Conservation (phyloP, 2,329 filamentous ascomycete genomes). For the Periconia macrospinosa region DNA sequence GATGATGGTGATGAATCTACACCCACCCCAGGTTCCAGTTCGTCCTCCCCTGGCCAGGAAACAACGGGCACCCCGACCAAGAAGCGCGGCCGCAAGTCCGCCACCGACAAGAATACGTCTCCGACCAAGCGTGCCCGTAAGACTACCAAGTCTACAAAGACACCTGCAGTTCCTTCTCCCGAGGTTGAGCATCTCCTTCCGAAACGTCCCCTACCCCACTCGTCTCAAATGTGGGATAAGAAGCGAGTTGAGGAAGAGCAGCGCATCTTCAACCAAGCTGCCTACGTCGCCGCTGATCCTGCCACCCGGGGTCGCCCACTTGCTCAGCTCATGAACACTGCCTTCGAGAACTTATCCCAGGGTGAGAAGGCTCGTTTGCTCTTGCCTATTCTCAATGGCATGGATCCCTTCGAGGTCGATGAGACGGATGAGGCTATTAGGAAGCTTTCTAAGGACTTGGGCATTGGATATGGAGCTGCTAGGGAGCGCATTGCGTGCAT, state of each 20-base stretch:
- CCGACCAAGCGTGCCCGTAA: neutral
- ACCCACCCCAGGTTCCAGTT: neutral
- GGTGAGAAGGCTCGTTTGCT: slow-evolving; percentile 22
- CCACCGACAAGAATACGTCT: neutral
- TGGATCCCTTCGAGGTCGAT: slow-evolving; percentile 17
- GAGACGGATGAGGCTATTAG: neutral
- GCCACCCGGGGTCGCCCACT: slow-evolving; percentile 5
- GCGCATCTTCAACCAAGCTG: neutral
- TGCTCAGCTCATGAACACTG: slow-evolving; percentile 9
- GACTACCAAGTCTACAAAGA: neutral
- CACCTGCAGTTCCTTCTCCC: neutral
- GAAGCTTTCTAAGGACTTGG: neutral
- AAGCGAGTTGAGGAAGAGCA: neutral
- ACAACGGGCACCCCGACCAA: neutral
- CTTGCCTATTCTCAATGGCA: slow-evolving; percentile 18
- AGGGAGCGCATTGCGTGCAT: slow-evolving; percentile 22
- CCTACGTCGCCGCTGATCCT: neutral
- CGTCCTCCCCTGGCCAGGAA: neutral
- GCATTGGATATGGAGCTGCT: slow-evolving; percentile 3
- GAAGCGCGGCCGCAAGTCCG: neutral
- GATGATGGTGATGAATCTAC: neutral
- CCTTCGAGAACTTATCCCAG: slow-evolving; percentile 11
- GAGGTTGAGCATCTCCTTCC: neutral
- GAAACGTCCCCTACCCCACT: neutral
- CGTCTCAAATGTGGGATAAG: neutral